phyloP scores from a whole-genome alignment of 2,329 filamentous ascomycete genomes.

The Neurospora sp. region DNA sequence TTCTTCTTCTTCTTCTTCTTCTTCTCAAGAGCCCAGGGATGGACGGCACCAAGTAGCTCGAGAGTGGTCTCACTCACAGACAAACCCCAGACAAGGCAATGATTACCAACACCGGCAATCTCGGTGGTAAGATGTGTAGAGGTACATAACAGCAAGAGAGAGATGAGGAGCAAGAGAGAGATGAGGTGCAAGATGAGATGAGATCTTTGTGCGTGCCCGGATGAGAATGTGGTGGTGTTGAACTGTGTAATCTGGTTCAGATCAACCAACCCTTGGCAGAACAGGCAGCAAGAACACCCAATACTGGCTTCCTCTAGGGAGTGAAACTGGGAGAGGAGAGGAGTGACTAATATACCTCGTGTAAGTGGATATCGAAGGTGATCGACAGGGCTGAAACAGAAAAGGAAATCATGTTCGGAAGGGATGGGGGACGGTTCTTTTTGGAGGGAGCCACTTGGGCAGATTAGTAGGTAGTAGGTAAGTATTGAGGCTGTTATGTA shows the following conservation, averaged over 20 bases:
- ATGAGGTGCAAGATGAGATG: neutral
- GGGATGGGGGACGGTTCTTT: neutral
- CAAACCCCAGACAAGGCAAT: neutral
- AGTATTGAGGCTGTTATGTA: neutral
- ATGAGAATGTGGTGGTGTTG: neutral
- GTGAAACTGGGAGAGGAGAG: neutral
- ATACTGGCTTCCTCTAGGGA: neutral
- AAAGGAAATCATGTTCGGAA: neutral
- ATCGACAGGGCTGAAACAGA: conserved; percentile 16
- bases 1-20: neutral
- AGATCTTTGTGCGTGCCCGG: neutral
- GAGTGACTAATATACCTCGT: neutral
- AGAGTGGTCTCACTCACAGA: neutral
- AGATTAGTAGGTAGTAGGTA: neutral
- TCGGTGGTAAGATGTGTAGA: neutral
- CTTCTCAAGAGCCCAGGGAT: neutral
- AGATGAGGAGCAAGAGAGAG: neutral
- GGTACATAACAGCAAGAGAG: too few species aligned
- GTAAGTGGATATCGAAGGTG: neutral
- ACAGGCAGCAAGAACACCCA: neutral
- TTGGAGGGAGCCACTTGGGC: neutral
- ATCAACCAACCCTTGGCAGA: neutral
- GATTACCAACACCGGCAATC: neutral
- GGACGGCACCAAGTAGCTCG: neutral
- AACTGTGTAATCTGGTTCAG: neutral